Conservation (phyloP, 2,329 filamentous ascomycete genomes). For the Botryosphaeria dothidea region DNA sequence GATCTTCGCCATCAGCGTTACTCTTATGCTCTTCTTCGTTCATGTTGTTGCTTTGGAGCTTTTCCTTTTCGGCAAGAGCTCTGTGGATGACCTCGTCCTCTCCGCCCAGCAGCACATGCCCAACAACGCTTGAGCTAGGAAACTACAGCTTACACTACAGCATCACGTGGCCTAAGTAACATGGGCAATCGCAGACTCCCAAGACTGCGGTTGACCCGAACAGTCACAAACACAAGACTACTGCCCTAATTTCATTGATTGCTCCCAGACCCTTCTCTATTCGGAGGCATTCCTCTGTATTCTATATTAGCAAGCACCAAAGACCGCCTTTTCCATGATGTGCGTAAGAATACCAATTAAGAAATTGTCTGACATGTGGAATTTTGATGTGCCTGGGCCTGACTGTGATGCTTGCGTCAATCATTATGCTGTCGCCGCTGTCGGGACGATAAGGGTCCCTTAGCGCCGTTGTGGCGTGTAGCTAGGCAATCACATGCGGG, state of each 20-base stretch:
- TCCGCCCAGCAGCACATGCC: neutral
- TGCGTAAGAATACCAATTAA: neutral
- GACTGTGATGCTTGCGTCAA: neutral
- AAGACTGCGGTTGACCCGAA: neutral
- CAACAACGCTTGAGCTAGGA: neutral
- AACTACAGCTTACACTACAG: neutral
- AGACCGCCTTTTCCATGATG: neutral
- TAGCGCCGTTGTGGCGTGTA: conserved; percentile 4
- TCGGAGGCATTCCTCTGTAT: neutral
- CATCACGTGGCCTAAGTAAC: neutral
- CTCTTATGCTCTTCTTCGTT: conserved; percentile 47
- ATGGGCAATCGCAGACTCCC: neutral
- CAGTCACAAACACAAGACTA: neutral
- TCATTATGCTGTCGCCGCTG: neutral
- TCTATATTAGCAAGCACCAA: neutral
- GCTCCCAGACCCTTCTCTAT: neutral
- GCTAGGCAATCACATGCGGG: conserved; percentile 15
- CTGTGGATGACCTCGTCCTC: neutral
- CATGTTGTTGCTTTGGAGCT: conserved; percentile 56
- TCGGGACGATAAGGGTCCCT: neutral
- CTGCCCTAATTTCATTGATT: neutral
- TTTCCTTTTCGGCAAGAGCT: conserved; percentile 8
- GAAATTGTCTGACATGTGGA: neutral
- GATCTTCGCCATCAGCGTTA: conserved; percentile 59
- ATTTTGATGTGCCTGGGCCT: neutral